Conservation (phyloP, 257 asterid species). For the Gentiana dahurica region DNA sequence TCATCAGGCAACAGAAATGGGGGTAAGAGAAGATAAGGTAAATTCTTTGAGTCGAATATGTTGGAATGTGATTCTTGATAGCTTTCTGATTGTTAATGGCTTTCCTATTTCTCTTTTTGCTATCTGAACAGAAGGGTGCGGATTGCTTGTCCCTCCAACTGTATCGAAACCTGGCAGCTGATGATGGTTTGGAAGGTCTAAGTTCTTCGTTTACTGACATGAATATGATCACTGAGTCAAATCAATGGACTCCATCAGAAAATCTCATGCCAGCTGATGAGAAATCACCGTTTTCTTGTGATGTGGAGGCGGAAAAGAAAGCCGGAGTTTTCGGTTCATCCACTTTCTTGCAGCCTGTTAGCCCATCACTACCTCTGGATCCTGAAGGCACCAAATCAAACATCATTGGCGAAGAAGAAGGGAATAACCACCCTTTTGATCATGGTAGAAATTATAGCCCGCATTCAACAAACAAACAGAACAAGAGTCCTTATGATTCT, state of each 20-base stretch:
- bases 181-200: constrained; percentile 31
- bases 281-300: constrained; percentile 10
- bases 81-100: constrained; percentile 12
- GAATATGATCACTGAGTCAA: constrained; percentile 22
- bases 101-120: constrained; percentile 17
- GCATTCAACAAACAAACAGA: constrained; percentile 24
- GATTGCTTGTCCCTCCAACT: constrained; percentile 10
- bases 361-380: background rate
- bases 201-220: constrained; percentile 31
- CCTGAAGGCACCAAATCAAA: too few relatives aligned
- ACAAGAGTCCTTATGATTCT: constrained; percentile 17
- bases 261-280: constrained; percentile 22
- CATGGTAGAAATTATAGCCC: constrained; percentile 16
- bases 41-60: too few relatives aligned
- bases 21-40: constrained; percentile 19
- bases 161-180: constrained; percentile 17
- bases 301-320: constrained; percentile 17
- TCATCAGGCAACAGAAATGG: constrained; percentile 7
- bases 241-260: constrained; percentile 17
- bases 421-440: constrained; percentile 15
- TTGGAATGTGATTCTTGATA: background rate
- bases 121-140: constrained; percentile 34
- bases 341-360: constrained; percentile 11
- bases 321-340: constrained; percentile 29
- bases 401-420: constrained; percentile 9